Evolutionary conservation across 1,139 yeast genomes (phyloP).

Genomic region (Debaryomyces fabryi): DNA sequence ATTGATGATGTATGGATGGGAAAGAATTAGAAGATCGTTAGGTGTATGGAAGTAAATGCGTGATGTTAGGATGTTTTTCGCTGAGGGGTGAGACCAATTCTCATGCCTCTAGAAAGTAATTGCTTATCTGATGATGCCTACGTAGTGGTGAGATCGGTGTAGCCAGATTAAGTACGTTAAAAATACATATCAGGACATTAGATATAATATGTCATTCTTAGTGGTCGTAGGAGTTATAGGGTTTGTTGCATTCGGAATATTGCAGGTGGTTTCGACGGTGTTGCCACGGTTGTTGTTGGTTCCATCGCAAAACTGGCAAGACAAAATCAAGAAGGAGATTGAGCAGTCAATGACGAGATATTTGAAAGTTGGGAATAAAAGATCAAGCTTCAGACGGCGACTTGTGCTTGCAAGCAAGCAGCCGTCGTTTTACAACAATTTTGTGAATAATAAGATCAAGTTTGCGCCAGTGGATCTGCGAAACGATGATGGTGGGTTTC

Average conservation of each 20-base stretch:
- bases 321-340: constrained; percentile 38
- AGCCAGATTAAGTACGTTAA: not conserved
- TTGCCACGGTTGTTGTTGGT: constrained; percentile 44
- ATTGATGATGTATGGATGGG: constrained; percentile 1
- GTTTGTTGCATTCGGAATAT: constrained; percentile 14
- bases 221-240: not conserved
- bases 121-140: not conserved
- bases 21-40: not conserved
- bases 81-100: not conserved
- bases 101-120: not conserved
- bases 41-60: not conserved
- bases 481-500: constrained; percentile 27
- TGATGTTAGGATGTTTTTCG: not conserved
- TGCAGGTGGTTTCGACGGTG: constrained; percentile 24
- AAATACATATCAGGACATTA: not conserved
- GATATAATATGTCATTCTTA: not conserved
- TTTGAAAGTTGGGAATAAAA: constrained; percentile 39
- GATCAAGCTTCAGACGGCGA: constrained; percentile 54
- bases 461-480: constrained; percentile 34
- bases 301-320: constrained; percentile 50
- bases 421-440: constrained; percentile 55
- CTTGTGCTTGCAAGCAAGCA: constrained; percentile 51
- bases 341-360: constrained; percentile 39
- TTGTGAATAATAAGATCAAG: constrained; percentile 40
- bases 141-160: not conserved